Evolutionary conservation across 1,284 basidiomycete species (phyloP), one percentile per base, ranked within the genome.

Genomic region (Golubevia pallescens): DNA sequence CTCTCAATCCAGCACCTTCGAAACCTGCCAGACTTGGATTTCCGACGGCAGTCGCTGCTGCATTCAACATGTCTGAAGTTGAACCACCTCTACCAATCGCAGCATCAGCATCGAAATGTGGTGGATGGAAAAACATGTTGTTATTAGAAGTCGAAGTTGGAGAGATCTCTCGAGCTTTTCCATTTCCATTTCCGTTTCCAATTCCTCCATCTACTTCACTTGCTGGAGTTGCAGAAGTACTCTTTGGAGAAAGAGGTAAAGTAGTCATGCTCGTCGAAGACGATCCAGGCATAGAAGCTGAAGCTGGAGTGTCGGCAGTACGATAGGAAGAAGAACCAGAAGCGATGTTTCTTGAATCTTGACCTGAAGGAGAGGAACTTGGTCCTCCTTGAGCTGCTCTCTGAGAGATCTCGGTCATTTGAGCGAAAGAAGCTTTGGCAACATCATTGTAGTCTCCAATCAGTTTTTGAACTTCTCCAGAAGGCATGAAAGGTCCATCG

Each of bases 331-430:
- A 10, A 38, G 10, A 5, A 5, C 34, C 34, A 38, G 34, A 38
- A 38, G 34, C 34, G 34, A 10, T 38, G 34, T 10, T n/a, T 38
- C 10, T 10, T 38, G 34, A 38, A 38, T 10, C 34, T 38, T 10
- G 34, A 38, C 34, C n/a, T n/a, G n/a, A n/a, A n/a, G n/a, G n/a
- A n/a, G n/a, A n/a, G n/a, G n/a, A n/a, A n/a, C n/a, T n/a, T n/a
- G n/a, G n/a, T n/a, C n/a, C n/a, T n/a, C n/a, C 34, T 38, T 38
- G 34, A 38, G 34, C 34, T 38, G 34, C 34, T 34, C 90, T 88
- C 58, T 90, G 87, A 24, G 90, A 90, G 69, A 91, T 89, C 81
- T 92, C 91, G 85, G 90, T 92, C 90, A 93, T 91, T 81, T 92
- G 91, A 72, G 89, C 88, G 70, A 92, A 88, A 16, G 87, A 87